These are phyloP conservation scores for Ceratobasidium theobromae DNA, from an alignment of 1,284 basidiomycete genomes.

Conservation along the genomic window DNA sequence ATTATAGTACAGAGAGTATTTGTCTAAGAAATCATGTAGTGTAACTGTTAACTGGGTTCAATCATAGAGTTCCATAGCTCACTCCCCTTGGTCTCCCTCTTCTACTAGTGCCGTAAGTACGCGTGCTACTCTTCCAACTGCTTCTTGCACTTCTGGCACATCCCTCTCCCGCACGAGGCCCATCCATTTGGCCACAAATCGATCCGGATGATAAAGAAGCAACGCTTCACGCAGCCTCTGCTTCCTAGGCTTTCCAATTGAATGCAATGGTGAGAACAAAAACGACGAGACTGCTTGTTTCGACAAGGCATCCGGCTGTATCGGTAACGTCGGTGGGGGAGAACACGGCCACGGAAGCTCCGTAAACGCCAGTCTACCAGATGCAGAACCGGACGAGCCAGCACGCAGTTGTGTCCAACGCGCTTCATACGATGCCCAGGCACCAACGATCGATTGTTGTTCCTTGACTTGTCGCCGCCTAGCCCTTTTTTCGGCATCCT, in stretches of 20 bases:
- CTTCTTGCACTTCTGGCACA: slow-evolving; percentile 40
- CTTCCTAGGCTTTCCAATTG: slow-evolving; percentile 47
- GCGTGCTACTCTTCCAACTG: slow-evolving; percentile 38
- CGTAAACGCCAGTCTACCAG: slow-evolving; percentile 48
- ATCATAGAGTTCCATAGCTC: not conserved
- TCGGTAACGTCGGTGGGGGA: slow-evolving; percentile 41
- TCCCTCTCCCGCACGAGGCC: slow-evolving; percentile 50
- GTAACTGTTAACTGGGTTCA: too few species aligned
- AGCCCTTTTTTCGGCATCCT: slow-evolving; percentile 54
- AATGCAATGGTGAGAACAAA: slow-evolving; percentile 49
- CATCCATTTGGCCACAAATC: slow-evolving; percentile 76
- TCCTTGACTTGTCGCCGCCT: slow-evolving; percentile 52
- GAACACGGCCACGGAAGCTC: slow-evolving; percentile 83
- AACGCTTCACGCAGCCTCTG: slow-evolving; percentile 71
- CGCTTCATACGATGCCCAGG: slow-evolving; percentile 57
- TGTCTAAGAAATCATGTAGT: not conserved
- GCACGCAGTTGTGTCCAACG: slow-evolving; percentile 44
- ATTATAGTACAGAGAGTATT: not conserved
- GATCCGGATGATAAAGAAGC: slow-evolving; percentile 82
- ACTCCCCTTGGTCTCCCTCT: slow-evolving; percentile 28
- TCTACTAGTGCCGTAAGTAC: slow-evolving; percentile 38
- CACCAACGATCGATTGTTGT: slow-evolving; percentile 47
- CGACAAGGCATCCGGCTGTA: slow-evolving; percentile 56
- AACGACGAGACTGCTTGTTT: slow-evolving; percentile 62
- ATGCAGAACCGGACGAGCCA: slow-evolving; percentile 33